Conservation (phyloP, 31 red algal genomes). For the Porphyra umbilicalis region DNA sequence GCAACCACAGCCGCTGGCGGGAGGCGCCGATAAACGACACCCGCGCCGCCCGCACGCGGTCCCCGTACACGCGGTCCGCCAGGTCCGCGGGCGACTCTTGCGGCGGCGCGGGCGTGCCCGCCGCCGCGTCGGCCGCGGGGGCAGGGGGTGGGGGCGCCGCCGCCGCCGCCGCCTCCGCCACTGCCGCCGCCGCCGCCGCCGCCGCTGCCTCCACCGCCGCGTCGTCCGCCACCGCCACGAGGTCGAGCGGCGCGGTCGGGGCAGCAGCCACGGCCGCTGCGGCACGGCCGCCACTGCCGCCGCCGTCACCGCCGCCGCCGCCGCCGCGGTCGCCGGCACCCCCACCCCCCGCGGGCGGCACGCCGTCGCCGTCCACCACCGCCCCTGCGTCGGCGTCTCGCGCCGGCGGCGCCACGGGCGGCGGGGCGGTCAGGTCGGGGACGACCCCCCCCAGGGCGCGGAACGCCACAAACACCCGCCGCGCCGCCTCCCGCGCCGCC, state of each 20-base stretch:
- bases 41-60: neutral
- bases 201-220: neutral
- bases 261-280: neutral
- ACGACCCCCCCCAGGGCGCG: neutral
- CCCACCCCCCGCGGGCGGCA: too few relatives aligned
- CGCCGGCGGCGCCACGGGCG: too few relatives aligned
- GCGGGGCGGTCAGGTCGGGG: neutral
- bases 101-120: neutral
- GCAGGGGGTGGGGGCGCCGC: too few relatives aligned
- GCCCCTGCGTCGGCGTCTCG: too few relatives aligned
- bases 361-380: too few relatives aligned
- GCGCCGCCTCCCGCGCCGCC: neutral
- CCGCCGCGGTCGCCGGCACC: too few relatives aligned
- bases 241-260: too few relatives aligned
- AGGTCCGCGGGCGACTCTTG: neutral
- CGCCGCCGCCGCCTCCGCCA: neutral
- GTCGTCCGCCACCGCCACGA: neutral
- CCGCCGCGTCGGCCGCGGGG: neutral
- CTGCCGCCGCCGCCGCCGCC: neutral
- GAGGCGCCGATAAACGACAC: neutral
- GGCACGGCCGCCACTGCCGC: too few relatives aligned
- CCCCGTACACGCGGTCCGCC: neutral
- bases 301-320: too few relatives aligned
- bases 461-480: neutral
- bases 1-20: neutral